Evolutionary conservation across 2,329 filamentous ascomycete genomes (phyloP).

Genomic region (Ophiostoma montium): DNA sequence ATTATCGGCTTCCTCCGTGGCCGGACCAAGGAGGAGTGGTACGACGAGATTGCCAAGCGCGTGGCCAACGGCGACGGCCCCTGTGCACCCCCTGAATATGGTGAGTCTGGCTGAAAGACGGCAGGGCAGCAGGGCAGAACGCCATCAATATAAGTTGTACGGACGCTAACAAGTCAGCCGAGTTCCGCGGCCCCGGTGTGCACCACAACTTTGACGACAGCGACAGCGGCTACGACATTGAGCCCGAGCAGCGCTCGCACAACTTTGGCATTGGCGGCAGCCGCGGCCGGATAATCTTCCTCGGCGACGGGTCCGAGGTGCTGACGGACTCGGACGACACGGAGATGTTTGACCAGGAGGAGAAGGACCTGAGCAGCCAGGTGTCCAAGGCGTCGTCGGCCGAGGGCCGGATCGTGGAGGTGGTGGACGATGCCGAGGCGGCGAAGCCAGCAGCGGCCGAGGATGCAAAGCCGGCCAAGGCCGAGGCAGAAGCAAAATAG

Average conservation of each 20-base stretch:
- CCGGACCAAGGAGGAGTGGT: conserved; percentile 95
- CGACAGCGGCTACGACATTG: conserved; percentile 62
- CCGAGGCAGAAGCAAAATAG: not conserved
- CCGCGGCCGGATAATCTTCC: conserved; percentile 78
- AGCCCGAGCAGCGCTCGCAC: conserved; percentile 50
- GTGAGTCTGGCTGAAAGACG: conserved; percentile 43
- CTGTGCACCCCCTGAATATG: conserved; percentile 97
- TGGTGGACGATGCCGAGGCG: not conserved
- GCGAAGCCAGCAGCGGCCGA: conserved; percentile 4
- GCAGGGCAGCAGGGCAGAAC: not conserved
- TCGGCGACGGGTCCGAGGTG: conserved; percentile 90
- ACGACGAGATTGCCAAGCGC: conserved; percentile 83
- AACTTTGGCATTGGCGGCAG: conserved; percentile 55
- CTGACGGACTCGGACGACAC: conserved; percentile 77
- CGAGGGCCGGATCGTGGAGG: conserved; percentile 4
- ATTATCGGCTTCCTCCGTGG: conserved; percentile 81
- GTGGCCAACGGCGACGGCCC: conserved; percentile 95
- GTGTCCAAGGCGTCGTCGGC: conserved; percentile 48
- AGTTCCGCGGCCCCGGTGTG: conserved; percentile 71
- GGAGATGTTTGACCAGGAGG: conserved; percentile 90
- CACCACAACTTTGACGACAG: conserved; percentile 75
- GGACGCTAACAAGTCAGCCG: conserved; percentile 40
- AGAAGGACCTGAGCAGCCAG: conserved; percentile 75
- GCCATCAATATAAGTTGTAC: no score
- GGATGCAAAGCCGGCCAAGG: conserved; percentile 2